Percentiles rank a stretch among this genome's conserved stretches.
Conservation (phyloP, 2,329 filamentous ascomycete genomes). For the Tolypocladium pustulatum region DNA sequence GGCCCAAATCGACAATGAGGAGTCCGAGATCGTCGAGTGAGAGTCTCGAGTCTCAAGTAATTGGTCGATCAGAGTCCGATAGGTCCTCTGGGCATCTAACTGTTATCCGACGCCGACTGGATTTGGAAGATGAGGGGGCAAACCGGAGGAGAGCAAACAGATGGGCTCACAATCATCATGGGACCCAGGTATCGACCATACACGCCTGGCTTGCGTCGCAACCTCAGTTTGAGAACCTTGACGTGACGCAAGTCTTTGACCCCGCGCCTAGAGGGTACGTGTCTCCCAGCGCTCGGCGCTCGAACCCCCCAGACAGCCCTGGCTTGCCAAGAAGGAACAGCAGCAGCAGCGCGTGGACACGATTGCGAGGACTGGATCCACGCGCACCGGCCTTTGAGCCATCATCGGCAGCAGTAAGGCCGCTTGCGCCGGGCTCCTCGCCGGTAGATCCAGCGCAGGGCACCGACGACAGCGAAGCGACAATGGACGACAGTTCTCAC, state of each 20-base stretch:
- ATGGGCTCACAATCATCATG: background rate
- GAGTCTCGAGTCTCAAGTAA: background rate
- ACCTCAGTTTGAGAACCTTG: background rate
- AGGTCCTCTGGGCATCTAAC: background rate
- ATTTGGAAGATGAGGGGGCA: background rate
- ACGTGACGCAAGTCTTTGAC: background rate
- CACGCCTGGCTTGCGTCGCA: conserved; percentile 5
- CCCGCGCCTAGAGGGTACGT: conserved; percentile 1
- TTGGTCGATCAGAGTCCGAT: background rate
- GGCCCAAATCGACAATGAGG: background rate
- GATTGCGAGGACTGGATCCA: conserved; percentile 1
- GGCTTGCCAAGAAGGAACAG: background rate
- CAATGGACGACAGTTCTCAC: background rate
- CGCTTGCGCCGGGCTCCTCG: background rate
- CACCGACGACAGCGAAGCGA: background rate
- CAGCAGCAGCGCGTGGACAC: background rate
- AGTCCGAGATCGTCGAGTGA: too few species aligned
- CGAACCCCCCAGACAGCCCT: too few species aligned
- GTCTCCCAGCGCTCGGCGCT: background rate
- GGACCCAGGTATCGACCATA: background rate
- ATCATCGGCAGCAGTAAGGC: background rate
- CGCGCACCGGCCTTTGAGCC: conserved; percentile 4
- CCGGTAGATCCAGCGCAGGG: background rate
- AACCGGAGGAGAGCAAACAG: background rate
- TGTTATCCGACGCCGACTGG: background rate